phyloP scores from a whole-genome alignment of 495 filamentous ascomycete genomes.

The Daldinia bambusicola region DNA sequence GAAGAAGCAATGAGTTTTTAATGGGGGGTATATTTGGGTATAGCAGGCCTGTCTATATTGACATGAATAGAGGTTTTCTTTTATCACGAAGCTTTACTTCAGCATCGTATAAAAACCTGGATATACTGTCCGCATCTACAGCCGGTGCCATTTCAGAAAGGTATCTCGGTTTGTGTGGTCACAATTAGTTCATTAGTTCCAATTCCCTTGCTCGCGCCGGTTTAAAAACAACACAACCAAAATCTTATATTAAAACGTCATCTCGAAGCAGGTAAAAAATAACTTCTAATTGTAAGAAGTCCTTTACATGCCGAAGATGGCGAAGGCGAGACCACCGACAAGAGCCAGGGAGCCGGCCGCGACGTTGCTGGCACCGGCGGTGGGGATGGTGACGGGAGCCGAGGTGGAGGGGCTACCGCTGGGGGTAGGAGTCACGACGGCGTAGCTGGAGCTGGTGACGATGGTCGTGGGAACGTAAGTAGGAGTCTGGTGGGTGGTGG shows the following conservation, averaged over 20 bases:
- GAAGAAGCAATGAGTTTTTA: constrained; percentile 2
- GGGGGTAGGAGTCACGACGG: constrained; percentile 22
- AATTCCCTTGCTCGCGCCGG: neutral
- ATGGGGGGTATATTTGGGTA: constrained; percentile 6
- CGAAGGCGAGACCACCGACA: constrained; percentile 55
- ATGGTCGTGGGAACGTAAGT: constrained; percentile 28
- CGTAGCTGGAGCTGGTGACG: constrained; percentile 31
- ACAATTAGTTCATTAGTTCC: constrained; percentile 21
- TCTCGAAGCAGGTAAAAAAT: neutral
- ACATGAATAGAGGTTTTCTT: neutral
- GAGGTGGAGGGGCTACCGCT: constrained; percentile 34
- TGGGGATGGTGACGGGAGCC: constrained; percentile 25
- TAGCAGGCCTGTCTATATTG: constrained; percentile 1
- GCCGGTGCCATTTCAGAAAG: constrained; percentile 9
- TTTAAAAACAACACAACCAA: constrained; percentile 4
- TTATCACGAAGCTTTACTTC: neutral
- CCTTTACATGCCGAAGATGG: constrained; percentile 55
- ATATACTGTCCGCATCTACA: neutral
- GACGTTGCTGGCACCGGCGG: constrained; percentile 47
- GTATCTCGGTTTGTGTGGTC: neutral
- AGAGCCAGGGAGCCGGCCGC: constrained; percentile 52
- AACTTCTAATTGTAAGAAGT: neutral
- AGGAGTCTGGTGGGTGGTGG: constrained; percentile 9
- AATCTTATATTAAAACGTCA: neutral
- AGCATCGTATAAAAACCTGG: neutral